phyloP scores from a whole-genome alignment of 73 alveolate species.

The Paramecium tetraurelia region DNA sequence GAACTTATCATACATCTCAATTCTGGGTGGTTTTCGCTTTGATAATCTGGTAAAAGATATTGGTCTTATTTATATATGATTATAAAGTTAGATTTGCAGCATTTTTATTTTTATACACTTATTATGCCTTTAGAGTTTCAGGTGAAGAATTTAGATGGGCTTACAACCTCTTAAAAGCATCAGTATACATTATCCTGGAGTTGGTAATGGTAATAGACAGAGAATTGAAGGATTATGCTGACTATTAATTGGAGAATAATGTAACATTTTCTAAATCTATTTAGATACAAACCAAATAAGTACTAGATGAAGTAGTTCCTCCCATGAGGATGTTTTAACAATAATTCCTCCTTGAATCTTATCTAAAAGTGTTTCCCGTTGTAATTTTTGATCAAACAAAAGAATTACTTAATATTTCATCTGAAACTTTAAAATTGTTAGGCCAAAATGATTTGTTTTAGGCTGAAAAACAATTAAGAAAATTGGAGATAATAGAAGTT shows the following conservation, averaged over 20 bases:
- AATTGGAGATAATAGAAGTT: not conserved
- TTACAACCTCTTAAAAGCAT: constrained; percentile 8
- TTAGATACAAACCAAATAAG: not conserved
- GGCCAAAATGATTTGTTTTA: not conserved
- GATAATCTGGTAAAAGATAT: constrained; percentile 17
- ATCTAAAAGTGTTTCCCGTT: not conserved
- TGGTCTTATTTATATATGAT: constrained; percentile 13
- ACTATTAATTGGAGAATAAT: constrained; percentile 31
- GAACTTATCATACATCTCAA: constrained; percentile 39
- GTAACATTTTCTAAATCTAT: not conserved
- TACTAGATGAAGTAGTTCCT: not conserved
- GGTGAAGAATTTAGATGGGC: constrained; percentile 7
- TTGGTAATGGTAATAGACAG: not conserved
- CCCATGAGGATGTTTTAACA: not conserved
- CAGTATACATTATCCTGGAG: not conserved
- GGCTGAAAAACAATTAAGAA: constrained; percentile 11
- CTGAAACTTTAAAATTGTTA: not conserved
- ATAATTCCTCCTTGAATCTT: not conserved
- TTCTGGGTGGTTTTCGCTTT: constrained; percentile 44
- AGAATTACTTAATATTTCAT: not conserved
- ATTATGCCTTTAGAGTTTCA: constrained; percentile 41
- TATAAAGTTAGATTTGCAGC: not conserved
- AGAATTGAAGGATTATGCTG: not conserved
- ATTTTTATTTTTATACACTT: not conserved
- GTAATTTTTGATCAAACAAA: constrained; percentile 40